Conservation (phyloP, 805 yeast genomes). For the Trichomonascus vanleenenianus region DNA sequence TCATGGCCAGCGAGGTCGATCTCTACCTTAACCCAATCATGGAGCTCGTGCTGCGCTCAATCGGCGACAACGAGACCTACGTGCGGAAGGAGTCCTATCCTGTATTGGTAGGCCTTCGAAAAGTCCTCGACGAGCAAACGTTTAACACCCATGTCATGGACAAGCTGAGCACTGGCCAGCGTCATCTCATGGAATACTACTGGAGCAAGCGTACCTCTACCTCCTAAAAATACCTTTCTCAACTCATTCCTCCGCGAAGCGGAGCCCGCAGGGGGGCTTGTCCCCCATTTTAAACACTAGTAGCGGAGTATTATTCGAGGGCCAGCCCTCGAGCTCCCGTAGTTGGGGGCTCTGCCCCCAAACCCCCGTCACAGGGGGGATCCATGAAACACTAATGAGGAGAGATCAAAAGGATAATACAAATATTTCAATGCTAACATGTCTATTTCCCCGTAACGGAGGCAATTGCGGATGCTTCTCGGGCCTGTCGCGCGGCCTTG, state of each 20-base stretch:
- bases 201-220: conserved; percentile 1
- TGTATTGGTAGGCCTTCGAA: conserved; percentile 12
- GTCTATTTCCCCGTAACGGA: conserved; percentile 17
- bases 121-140: conserved; percentile 7
- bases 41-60: conserved; percentile 7
- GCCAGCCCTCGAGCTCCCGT: not conserved
- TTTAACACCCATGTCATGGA: conserved; percentile 9
- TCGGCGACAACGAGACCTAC: conserved; percentile 16
- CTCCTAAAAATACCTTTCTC: no score
- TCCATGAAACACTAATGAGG: no score
- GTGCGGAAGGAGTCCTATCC: conserved; percentile 28
- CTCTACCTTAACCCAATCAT: conserved; percentile 5
- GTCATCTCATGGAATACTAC: conserved; percentile 22
- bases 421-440: not conserved
- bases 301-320: not conserved
- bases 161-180: conserved; percentile 24
- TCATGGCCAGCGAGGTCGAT: not conserved
- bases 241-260: no score
- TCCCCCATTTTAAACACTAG: no score
- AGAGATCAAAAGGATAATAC: not conserved
- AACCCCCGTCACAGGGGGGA: no score
- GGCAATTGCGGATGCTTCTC: conserved; percentile 23
- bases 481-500: conserved; percentile 36
- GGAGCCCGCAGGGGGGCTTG: no score
- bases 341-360: no score